Conservation (phyloP, 179 eudicot genomes). For the Spergularia azorica region DNA sequence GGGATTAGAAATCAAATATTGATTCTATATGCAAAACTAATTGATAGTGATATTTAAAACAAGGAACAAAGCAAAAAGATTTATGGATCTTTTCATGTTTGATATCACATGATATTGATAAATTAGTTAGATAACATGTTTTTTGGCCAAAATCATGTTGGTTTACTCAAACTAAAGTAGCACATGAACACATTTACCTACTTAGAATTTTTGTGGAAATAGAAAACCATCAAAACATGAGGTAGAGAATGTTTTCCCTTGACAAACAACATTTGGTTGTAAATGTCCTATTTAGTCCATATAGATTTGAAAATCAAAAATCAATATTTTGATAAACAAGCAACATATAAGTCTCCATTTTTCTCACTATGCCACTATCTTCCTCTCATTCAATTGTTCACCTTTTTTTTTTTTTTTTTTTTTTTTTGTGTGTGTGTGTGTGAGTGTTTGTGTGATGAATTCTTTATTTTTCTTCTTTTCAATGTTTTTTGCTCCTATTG, state of each 20-base stretch:
- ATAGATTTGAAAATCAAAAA: neutral
- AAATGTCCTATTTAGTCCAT: neutral
- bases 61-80: conserved; percentile 11
- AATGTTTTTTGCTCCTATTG: no score
- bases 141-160: neutral
- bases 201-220: neutral
- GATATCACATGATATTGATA: neutral
- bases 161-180: no score
- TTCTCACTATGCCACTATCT: neutral
- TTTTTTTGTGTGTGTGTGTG: no score
- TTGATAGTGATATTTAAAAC: no score
- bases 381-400: no score
- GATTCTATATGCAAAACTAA: no score
- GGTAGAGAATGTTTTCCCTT: neutral
- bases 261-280: neutral
- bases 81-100: no score
- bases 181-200: neutral
- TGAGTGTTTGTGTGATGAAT: no score
- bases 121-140: neutral
- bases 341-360: no score
- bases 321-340: no score
- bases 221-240: conserved; percentile 5
- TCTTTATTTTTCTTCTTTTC: no score
- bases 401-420: no score
- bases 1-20: neutral